Evolutionary conservation across 2,329 filamentous ascomycete species (phyloP), one percentile per base, ranked within the genome.

Genomic region (Stemphylium lycopersici): DNA sequence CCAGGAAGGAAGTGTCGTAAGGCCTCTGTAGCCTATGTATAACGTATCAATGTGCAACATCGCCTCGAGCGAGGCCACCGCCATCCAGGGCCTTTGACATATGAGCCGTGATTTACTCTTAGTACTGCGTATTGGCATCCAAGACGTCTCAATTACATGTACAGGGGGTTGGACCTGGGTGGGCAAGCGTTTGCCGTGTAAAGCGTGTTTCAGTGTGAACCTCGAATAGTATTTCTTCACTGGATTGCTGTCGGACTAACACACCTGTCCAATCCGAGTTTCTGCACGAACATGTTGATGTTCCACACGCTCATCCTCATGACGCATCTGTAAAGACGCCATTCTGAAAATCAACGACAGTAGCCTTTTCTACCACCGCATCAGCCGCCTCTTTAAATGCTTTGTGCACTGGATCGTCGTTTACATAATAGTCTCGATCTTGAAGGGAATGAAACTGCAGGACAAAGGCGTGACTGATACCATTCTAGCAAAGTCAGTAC

Each of bases 401-500:
- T 39, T 74, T 59, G 41, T 80, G 78, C 0, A 65, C 68, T 4
- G 74, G 73, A 55, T 80, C 78, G 0, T 73, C 55, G 15, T 75
- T 65, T 18, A 79, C 73, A 51, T 80, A 80, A 55, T 77, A 79
- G 48, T 79, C 71, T 24, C 78, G 68, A 47, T 80, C 77, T 37
- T 74, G 72, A 3, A 64, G 50, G n/a, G 67, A 73, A 13, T 66
- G 65, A 55, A 80, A 80, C 41, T 77, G 70, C 13, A 77, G 62
- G 11, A 79, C 69, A 47, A 80, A 80, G 2, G 72, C 78, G 51
- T 80, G 77, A 20, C 74, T 77, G n/a, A 78, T 63, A 13, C 76
- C 77, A 48, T 72, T 63, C 77, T 80, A 44, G n/a, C 12, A 29
- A 79, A 78, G 75, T 5, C 77, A 73, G 50, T 85, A 1, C 81